Evolutionary conservation across 345 rosid genomes (phyloP), one percentile per base, ranked within the genome.

Genomic region (Linum tenue): DNA sequence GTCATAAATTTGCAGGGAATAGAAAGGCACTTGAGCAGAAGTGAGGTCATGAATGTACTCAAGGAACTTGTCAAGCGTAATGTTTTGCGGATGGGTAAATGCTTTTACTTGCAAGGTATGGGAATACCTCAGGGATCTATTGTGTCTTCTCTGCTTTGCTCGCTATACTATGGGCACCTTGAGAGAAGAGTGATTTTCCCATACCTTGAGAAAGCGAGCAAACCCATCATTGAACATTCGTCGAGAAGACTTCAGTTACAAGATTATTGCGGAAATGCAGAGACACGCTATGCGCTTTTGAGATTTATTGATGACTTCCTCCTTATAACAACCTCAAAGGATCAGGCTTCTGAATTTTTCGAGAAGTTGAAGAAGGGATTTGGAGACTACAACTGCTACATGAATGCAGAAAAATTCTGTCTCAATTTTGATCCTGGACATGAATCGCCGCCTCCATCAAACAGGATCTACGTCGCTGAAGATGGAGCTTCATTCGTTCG

Each of bases 41-140:
- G 82, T 69, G 69, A 73, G 12, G 55, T 82, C 64, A 59, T 75
- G 63, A 72, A 67, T 67, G 65, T 43, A 39, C 70, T 92, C 55
- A 65, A 79, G n/a, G 82, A 83, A 76, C 89, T 79, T 66, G 80
- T 92, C 68, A 82, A 84, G 77, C 75, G 62, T 55, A 89, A 89
- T 73, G 72, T 87, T 66, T 56, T 89, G 68, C 78, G 68, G 75
- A 65, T 84, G 3, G 84, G 77, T 76, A 77, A 74, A 58, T 75
- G 64, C 38, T 86, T 84, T 72, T 86, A 84, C 77, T 69, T 86
- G 72, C 84, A 86, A 83, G 61, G 59, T 37, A 62, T 73, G 50
- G 98, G 97, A 60, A 89, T 87, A 76, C 83, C 97, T 60, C 97
- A 92, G 79, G 98, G 98, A 80, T 84, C 92, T 69, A 77, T 77